Evolutionary conservation across 306 rosid genomes (phyloP).

Genomic region (Vigna trinervia): DNA sequence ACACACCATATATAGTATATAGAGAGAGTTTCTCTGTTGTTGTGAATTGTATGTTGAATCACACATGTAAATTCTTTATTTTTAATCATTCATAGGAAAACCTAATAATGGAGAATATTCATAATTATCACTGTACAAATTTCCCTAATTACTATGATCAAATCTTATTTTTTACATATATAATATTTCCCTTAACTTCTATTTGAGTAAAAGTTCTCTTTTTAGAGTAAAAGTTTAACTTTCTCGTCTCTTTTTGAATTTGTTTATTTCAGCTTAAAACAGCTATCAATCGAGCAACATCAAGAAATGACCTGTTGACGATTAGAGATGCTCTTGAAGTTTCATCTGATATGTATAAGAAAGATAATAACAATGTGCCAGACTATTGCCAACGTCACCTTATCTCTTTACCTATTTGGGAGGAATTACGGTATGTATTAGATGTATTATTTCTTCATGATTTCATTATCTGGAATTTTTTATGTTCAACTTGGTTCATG

Average conservation of each 20-base stretch:
- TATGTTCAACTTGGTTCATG: slow-evolving; percentile 21
- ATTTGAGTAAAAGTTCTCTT: not conserved
- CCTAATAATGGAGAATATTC: too few relatives aligned
- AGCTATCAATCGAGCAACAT: slow-evolving; percentile 91
- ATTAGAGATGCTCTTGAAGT: slow-evolving; percentile 99
- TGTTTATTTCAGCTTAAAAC: slow-evolving; percentile 81
- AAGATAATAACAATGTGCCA: slow-evolving; percentile 81
- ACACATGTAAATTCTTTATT: too few relatives aligned
- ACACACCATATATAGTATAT: too few relatives aligned
- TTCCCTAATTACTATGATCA: too few relatives aligned
- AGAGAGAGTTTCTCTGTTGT: too few relatives aligned
- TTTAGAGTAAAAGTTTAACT: not conserved
- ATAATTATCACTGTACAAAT: too few relatives aligned
- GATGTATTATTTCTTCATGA: slow-evolving; percentile 32
- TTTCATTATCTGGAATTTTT: slow-evolving; percentile 25
- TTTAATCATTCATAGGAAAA: too few relatives aligned
- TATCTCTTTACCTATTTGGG: slow-evolving; percentile 94
- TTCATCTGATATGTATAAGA: slow-evolving; percentile 92
- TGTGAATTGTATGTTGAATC: too few relatives aligned
- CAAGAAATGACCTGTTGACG: slow-evolving; percentile 80
- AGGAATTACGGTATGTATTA: slow-evolving; percentile 79
- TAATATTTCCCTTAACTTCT: too few relatives aligned
- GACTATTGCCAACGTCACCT: slow-evolving; percentile 96
- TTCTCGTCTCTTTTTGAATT: slow-evolving; percentile 7
- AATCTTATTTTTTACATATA: too few relatives aligned